phyloP scores from a whole-genome alignment of 345 rosid species.

The Eucalyptus shirleyi region DNA sequence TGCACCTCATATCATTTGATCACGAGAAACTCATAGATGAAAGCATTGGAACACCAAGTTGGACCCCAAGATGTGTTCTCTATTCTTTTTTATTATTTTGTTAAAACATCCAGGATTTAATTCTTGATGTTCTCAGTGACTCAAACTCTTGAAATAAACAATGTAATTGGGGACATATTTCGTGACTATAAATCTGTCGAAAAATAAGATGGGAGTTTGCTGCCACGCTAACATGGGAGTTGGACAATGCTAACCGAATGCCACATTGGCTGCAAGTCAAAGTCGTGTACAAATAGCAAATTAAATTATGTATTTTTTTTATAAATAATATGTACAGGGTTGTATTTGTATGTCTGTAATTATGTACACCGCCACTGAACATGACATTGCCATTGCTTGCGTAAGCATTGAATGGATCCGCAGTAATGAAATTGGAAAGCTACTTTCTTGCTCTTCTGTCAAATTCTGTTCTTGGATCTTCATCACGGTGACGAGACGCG shows the following conservation, averaged over 20 bases:
- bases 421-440: too few species aligned
- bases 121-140: too few species aligned
- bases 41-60: neutral
- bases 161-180: neutral
- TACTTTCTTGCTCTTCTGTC: too few species aligned
- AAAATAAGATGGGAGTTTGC: too few species aligned
- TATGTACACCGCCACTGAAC: too few species aligned
- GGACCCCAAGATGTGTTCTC: neutral
- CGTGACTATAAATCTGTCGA: too few species aligned
- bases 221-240: neutral
- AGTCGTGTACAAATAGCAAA: neutral
- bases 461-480: too few species aligned
- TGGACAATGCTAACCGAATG: neutral
- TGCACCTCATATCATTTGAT: neutral
- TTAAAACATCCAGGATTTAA: accelerated
- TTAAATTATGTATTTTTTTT: neutral
- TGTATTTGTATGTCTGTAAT: neutral
- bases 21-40: neutral
- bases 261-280: neutral
- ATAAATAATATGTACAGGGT: neutral
- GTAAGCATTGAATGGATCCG: too few species aligned
- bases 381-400: too few species aligned
- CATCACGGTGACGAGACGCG: too few species aligned
- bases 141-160: accelerated
- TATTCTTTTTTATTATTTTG: too few species aligned